phyloP scores from a whole-genome alignment of 169 alveolate genomes.

The Toxoplasma gondii region DNA sequence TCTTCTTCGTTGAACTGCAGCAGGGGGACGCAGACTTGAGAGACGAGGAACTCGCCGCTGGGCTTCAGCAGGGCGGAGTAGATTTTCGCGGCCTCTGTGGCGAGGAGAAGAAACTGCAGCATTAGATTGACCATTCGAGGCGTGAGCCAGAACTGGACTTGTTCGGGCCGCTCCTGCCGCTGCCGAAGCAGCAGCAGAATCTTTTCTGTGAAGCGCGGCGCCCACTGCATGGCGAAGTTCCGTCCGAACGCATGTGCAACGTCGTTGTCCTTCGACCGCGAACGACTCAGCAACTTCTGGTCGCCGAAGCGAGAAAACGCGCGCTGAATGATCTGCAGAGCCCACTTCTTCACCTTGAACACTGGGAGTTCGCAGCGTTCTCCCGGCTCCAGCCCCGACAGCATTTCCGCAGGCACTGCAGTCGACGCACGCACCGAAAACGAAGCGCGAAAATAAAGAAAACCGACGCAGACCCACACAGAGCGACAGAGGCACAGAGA shows the following conservation, averaged over 20 bases:
- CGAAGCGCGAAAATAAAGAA: background rate
- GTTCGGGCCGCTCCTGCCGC: slow-evolving; percentile 33
- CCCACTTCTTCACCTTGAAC: slow-evolving; percentile 66
- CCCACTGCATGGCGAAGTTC: slow-evolving; percentile 31
- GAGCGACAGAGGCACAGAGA: too few species aligned
- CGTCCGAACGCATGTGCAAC: slow-evolving; percentile 33
- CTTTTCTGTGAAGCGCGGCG: slow-evolving; percentile 53
- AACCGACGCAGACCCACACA: background rate
- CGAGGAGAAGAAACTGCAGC: slow-evolving; percentile 24
- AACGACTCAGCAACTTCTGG: slow-evolving; percentile 42
- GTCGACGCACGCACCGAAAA: background rate
- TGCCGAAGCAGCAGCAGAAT: slow-evolving; percentile 45
- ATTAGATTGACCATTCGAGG: slow-evolving; percentile 48
- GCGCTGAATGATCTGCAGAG: slow-evolving; percentile 53
- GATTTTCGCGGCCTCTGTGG: slow-evolving; percentile 26
- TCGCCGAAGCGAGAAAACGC: slow-evolving; percentile 55
- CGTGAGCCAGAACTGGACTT: slow-evolving; percentile 28
- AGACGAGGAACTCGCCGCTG: slow-evolving; percentile 45
- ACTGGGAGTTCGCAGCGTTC: slow-evolving; percentile 44
- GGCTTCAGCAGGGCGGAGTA: slow-evolving; percentile 45
- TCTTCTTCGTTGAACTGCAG: slow-evolving; percentile 44
- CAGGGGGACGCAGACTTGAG: slow-evolving; percentile 28
- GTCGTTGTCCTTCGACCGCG: background rate
- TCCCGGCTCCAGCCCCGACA: background rate
- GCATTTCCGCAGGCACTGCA: slow-evolving; percentile 33